Evolutionary conservation across 805 yeast species (phyloP), one percentile per base, ranked within the genome.

Genomic region (Citeromyces nyonsensis): DNA sequence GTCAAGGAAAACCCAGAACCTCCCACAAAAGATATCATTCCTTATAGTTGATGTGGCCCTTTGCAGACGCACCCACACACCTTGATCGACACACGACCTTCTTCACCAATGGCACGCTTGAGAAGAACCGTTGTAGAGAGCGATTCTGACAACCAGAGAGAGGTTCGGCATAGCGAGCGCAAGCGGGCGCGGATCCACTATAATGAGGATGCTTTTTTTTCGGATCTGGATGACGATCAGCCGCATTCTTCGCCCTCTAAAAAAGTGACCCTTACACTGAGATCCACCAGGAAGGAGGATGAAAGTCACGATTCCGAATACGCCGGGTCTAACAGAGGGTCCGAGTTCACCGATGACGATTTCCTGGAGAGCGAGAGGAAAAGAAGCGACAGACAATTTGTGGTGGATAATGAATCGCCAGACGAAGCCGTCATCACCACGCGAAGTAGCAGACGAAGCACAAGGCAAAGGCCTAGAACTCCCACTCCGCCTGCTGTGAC

Each of bases 141-240:
- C 10, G 22, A 2, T 5, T 27, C 29, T 4, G 18, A 30, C 14
- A 15, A 28, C 12, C 33, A 34, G n/a, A 31, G 31, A 15, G 30
- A 30, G 20, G 10, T 30, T 11, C 15, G 22, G 10, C 15, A 11
- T 12, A 18, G 25, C 26, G 28, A 33, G 28, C 33, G 36, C 12
- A 34, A 34, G 24, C 26, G 25, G 14, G 25, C 29, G 5, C 30
- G 25, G 24, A 15, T 34, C 18, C 30, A 34, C 27, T 34, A 34
- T 27, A 31, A 34, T 22, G 36, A 34, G 31, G 33, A 34, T 14
- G 26, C 11, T 4, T 8, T 18, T 14, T 30, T 27, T 14, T 28
- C 18, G 12, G 24, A 31, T 7, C 10, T 26, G 11, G 27, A 24
- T 6, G 15, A 12, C 11, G 34, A 32, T n/a, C 26, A 32, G 27